Percentiles rank a stretch among this genome's conserved stretches.
Conservation (phyloP, 768 basidiomycete species). For the Ephemerocybe angulata region DNA sequence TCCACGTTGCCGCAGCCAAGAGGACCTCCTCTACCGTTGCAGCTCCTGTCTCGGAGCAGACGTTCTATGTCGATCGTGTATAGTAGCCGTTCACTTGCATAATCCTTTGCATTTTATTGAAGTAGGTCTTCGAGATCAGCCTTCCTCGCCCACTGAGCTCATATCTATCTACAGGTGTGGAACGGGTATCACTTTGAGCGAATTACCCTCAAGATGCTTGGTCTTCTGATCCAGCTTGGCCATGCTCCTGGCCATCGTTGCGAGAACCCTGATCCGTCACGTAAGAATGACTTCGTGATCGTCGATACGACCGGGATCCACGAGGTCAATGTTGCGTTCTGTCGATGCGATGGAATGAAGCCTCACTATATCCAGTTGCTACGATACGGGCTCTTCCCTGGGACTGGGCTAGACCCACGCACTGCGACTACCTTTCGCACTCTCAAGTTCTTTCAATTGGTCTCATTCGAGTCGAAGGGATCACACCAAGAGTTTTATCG, state of each 20-base stretch:
- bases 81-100: background rate
- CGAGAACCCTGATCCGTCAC: constrained; percentile 5
- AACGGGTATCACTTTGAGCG: constrained; percentile 13
- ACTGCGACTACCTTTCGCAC: constrained; percentile 23
- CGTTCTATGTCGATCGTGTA: background rate
- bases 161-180: constrained; percentile 4
- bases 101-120: background rate
- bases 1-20: background rate
- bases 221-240: constrained; percentile 25
- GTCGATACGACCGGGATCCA: constrained; percentile 31
- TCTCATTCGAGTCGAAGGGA: constrained; percentile 26
- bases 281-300: constrained; percentile 24
- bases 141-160: background rate
- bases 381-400: constrained; percentile 26
- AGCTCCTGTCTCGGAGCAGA: background rate
- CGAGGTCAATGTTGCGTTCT: constrained; percentile 26
- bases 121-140: background rate
- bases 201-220: constrained; percentile 17
- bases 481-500: constrained; percentile 27
- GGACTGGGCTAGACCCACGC: constrained; percentile 24
- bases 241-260: constrained; percentile 18
- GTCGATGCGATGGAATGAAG: constrained; percentile 21
- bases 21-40: background rate
- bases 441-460: constrained; percentile 22
- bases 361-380: constrained; percentile 26